Evolutionary conservation across 1,139 yeast genomes (phyloP).

Genomic region (Zhuliangozyma blackwelliae): DNA sequence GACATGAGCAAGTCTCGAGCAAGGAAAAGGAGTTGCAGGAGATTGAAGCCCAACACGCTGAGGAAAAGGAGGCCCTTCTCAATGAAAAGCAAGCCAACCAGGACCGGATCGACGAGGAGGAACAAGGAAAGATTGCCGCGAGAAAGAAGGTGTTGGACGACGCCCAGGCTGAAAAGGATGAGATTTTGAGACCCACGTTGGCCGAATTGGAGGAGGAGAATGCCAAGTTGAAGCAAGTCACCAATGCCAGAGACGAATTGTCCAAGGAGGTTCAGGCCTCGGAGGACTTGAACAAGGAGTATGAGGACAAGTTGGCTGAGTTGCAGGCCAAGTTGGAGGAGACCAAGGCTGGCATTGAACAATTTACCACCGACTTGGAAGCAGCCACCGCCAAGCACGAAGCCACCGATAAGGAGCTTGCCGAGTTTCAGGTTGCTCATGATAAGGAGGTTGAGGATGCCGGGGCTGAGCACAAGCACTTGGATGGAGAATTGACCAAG

Average conservation of each 20-base stretch:
- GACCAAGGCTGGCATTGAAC: constrained; percentile 35
- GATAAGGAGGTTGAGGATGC: constrained; percentile 23
- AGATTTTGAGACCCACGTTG: constrained; percentile 35
- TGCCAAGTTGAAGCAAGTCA: constrained; percentile 35
- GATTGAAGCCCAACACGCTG: constrained; percentile 29
- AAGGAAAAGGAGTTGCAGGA: constrained; percentile 34
- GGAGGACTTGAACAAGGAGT: constrained; percentile 30
- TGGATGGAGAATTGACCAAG: constrained; percentile 28
- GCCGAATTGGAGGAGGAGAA: constrained; percentile 39
- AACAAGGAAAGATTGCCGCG: constrained; percentile 33
- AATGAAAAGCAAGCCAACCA: constrained; percentile 38
- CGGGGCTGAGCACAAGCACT: constrained; percentile 22
- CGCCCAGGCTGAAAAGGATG: constrained; percentile 45
- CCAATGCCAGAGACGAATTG: constrained; percentile 36
- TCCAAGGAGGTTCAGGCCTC: constrained; percentile 31
- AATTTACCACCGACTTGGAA: constrained; percentile 29
- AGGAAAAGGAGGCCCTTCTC: constrained; percentile 35
- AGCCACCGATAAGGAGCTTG: constrained; percentile 30
- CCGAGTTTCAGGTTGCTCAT: constrained; percentile 24
- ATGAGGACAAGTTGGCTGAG: constrained; percentile 30
- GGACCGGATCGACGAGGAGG: constrained; percentile 41
- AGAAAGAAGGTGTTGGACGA: constrained; percentile 42
- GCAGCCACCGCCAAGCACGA: constrained; percentile 27
- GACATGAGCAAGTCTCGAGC: constrained; percentile 35
- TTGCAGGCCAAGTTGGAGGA: constrained; percentile 34